These are phyloP conservation scores for Kurtzmaniella cleridarum DNA, from an alignment of 805 yeast genomes.

Conservation along the genomic window DNA sequence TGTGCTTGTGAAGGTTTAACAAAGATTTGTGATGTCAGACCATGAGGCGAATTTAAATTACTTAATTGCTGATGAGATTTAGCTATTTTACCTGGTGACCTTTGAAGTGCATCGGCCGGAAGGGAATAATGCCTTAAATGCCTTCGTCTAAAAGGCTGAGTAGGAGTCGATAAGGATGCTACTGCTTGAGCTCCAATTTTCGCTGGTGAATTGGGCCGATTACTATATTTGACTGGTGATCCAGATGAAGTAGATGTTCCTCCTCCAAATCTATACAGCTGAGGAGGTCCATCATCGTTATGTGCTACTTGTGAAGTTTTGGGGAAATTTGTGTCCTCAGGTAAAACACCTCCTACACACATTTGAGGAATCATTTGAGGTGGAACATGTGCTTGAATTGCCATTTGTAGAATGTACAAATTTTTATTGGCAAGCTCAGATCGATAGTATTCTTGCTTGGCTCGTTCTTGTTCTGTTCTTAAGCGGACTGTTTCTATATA, in stretches of 20 bases:
- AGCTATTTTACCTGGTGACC: conserved; percentile 5
- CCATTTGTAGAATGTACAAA: conserved; percentile 56
- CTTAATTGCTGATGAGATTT: conserved; percentile 3
- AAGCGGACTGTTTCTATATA: conserved; percentile 54
- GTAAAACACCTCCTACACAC: conserved; percentile 32
- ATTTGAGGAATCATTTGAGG: conserved; percentile 55
- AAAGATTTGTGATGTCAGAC: conserved; percentile 32
- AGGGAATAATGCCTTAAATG: conserved; percentile 41
- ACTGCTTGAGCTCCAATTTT: conserved; percentile 71
- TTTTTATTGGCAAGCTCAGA: conserved; percentile 58
- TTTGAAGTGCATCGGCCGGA: conserved; percentile 25
- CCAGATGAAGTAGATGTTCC: conserved; percentile 8
- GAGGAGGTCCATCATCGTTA: conserved; percentile 20
- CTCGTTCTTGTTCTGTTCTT: conserved; percentile 68
- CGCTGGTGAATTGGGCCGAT: conserved; percentile 57
- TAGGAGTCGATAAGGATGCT: conserved; percentile 39
- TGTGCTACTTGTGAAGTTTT: conserved; percentile 4
- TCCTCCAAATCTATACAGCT: conserved; percentile 33
- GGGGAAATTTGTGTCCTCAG: conserved; percentile 3
- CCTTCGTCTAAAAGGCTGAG: conserved; percentile 24
- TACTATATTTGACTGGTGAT: conserved; percentile 9
- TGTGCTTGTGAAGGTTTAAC: conserved; percentile 39
- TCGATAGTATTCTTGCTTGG: conserved; percentile 73
- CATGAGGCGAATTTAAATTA: conserved; percentile 11
- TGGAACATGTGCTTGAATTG: conserved; percentile 60